Evolutionary conservation across 805 yeast genomes (phyloP).

Genomic region (Lipomyces japonicus): DNA sequence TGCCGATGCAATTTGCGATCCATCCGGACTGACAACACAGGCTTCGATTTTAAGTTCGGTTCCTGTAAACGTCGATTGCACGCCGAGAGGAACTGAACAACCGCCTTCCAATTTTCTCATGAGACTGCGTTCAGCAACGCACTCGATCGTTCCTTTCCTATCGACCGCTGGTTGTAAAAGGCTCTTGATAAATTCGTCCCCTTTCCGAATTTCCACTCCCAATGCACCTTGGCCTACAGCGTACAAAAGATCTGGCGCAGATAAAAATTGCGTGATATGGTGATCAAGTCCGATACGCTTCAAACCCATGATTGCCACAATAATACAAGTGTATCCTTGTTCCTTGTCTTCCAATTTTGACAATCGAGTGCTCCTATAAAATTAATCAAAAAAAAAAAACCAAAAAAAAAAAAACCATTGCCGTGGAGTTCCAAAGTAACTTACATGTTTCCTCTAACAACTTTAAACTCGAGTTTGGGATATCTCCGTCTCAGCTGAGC

Average conservation of each 20-base stretch:
- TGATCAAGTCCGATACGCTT: conserved; percentile 65
- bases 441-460: conserved; percentile 72
- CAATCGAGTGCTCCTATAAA: conserved; percentile 60
- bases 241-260: conserved; percentile 78
- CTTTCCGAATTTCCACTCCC: conserved; percentile 81
- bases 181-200: conserved; percentile 55
- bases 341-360: conserved; percentile 67
- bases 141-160: conserved; percentile 61
- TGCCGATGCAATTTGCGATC: conserved; percentile 63
- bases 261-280: conserved; percentile 69
- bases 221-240: conserved; percentile 99
- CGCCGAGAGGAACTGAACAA: conserved; percentile 97
- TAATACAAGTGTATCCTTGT: conserved; percentile 58
- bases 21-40: conserved; percentile 81
- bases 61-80: conserved; percentile 41
- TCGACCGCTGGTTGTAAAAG: conserved; percentile 66
- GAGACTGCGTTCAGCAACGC: conserved; percentile 82
- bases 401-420: too few species aligned
- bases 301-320: conserved; percentile 91
- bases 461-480: conserved; percentile 74
- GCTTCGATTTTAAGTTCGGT: conserved; percentile 17
- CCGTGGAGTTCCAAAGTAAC: conserved; percentile 24
- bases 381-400: not conserved
- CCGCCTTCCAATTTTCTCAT: conserved; percentile 94
- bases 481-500: conserved; percentile 79